Conservation (phyloP, 164 flowering plant species). For the Chimonanthus praecox region DNA sequence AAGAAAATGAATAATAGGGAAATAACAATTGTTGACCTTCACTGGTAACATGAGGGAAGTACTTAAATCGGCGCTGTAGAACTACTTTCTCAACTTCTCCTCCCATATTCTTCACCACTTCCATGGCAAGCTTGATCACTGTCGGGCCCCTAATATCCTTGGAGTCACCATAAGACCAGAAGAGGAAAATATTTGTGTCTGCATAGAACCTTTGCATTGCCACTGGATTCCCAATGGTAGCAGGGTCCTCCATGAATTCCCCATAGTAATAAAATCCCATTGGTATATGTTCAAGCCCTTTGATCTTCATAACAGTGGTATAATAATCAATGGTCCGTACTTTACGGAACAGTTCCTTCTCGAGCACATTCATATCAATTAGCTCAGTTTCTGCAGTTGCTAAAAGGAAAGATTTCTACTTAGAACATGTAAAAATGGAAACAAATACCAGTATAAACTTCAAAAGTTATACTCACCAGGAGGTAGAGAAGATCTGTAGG, state of each 20-base stretch:
- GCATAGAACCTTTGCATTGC: slow-evolving; percentile 75
- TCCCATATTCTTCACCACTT: slow-evolving; percentile 49
- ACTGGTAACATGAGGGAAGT: slow-evolving; percentile 69
- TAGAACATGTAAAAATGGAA: neutral
- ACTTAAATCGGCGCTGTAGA: slow-evolving; percentile 65
- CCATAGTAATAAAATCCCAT: slow-evolving; percentile 69
- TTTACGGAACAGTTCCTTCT: slow-evolving; percentile 56
- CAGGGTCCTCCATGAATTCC: slow-evolving; percentile 72
- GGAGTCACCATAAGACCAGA: slow-evolving; percentile 85
- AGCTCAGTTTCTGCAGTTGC: slow-evolving; percentile 32
- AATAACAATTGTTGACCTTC: slow-evolving; percentile 40
- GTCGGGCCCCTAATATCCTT: slow-evolving; percentile 36
- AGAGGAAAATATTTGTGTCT: slow-evolving; percentile 59
- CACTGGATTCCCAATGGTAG: slow-evolving; percentile 70
- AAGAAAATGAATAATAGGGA: neutral
- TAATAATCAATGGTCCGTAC: slow-evolving; percentile 71
- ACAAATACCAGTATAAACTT: neutral
- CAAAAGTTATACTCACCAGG: slow-evolving; percentile 17
- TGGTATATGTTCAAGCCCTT: slow-evolving; percentile 61
- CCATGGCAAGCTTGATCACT: slow-evolving; percentile 43
- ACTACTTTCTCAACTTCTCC: slow-evolving; percentile 53
- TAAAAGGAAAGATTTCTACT: neutral
- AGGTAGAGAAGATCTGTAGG: slow-evolving; percentile 37
- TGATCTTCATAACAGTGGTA: slow-evolving; percentile 71
- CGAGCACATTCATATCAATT: slow-evolving; percentile 48